Conservation (phyloP, 306 rosid species). For the barrel medic (Medicago truncatula) region DNA sequence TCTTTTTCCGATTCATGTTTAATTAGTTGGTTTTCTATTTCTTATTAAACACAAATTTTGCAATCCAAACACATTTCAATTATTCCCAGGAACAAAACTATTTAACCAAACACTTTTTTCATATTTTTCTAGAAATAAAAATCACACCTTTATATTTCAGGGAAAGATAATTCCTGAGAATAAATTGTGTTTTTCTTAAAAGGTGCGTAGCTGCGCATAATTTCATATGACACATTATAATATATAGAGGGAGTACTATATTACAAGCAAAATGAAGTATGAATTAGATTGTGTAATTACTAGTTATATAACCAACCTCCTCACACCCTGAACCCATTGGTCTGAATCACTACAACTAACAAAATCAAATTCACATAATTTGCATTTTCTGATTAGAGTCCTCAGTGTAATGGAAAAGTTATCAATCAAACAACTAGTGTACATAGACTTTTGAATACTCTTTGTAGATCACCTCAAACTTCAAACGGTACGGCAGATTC, state of each 20-base stretch:
- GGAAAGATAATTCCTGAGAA: too few species aligned
- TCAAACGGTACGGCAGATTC: constrained; percentile 70
- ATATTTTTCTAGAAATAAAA: too few species aligned
- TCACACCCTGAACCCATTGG: too few species aligned
- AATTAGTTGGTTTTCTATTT: too few species aligned
- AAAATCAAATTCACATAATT: not conserved
- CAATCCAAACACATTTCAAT: too few species aligned
- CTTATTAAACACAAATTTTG: too few species aligned
- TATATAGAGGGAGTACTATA: not conserved
- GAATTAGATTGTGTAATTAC: not conserved
- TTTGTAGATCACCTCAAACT: constrained; percentile 44
- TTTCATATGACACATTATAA: not conserved
- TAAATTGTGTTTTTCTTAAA: too few species aligned
- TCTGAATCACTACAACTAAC: not conserved
- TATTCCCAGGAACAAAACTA: too few species aligned
- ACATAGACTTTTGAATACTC: not conserved
- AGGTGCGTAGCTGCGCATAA: too few species aligned
- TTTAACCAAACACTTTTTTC: too few species aligned
- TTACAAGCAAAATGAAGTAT: not conserved
- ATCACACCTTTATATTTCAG: too few species aligned
- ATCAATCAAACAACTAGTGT: not conserved
- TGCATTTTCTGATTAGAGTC: constrained; percentile 8
- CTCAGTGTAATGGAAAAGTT: constrained; percentile 4
- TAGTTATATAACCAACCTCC: not conserved
- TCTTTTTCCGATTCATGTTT: too few species aligned